Conservation (phyloP, 371 early-diverging fungal genomes). For the Mucor circinelloides region DNA sequence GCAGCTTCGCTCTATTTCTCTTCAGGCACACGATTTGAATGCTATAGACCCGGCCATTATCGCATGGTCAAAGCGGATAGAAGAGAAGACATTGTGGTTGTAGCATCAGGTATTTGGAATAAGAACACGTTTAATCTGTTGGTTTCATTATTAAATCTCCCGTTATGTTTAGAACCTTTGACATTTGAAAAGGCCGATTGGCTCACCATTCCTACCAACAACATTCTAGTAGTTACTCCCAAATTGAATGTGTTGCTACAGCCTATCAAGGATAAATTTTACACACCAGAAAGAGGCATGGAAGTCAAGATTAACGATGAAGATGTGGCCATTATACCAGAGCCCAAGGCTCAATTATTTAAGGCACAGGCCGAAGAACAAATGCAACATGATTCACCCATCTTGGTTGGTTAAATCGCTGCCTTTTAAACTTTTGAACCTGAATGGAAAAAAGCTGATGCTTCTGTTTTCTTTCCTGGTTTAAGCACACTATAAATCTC, state of each 20-base stretch:
- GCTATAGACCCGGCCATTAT: conserved; percentile 68
- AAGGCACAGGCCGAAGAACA: conserved; percentile 29
- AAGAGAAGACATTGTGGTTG: conserved; percentile 82
- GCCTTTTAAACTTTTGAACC: background rate
- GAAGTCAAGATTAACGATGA: conserved; percentile 39
- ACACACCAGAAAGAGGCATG: conserved; percentile 49
- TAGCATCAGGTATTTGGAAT: conserved; percentile 69
- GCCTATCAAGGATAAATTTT: conserved; percentile 76
- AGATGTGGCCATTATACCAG: conserved; percentile 47
- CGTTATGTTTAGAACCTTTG: conserved; percentile 64
- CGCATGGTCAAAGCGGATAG: conserved; percentile 81
- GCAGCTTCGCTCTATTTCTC: conserved; percentile 85
- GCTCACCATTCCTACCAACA: conserved; percentile 82
- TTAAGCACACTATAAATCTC: background rate
- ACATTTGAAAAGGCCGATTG: conserved; percentile 87
- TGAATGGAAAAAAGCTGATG: conserved; percentile 1
- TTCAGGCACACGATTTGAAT: conserved; percentile 68
- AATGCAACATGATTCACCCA: conserved; percentile 18
- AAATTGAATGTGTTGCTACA: conserved; percentile 75
- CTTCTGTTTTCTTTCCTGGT: background rate
- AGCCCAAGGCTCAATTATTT: conserved; percentile 43
- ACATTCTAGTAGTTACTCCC: conserved; percentile 75
- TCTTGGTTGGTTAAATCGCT: conserved; percentile 2
- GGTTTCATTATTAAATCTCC: background rate
- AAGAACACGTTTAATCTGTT: background rate